Evolutionary conservation across 495 filamentous ascomycete species (phyloP), one percentile per base, ranked within the genome.

Genomic region (Trypethelium eluteriae): DNA sequence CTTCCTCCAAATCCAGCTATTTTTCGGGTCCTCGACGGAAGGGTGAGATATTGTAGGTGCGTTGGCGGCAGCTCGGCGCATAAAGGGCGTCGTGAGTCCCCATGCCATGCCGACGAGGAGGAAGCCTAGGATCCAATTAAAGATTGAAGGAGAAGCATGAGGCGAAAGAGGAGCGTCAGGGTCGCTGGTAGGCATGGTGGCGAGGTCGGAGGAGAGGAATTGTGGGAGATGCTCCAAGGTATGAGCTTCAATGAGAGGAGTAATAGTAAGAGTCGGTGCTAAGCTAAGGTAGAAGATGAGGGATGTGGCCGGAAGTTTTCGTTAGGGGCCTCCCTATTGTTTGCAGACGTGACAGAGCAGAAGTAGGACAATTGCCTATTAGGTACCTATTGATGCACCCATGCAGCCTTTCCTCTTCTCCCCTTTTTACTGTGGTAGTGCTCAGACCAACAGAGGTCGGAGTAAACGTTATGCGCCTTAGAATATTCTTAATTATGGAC

Each of bases 41-140:
- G 82, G 81, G 39, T 86, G 85, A 10, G 81, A 80, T 39, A 84
- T 83, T 11, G 57, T 36, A 5, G 72, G 70, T 35, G 78, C 70
- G 80, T 78, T 2, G 83, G 85, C 12, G 2, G 89, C 88, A 0
- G 88, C 89, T 35, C 81, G 80, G 12, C 89, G 84, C 76, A 92
- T 89, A 78, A 92, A 89, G 68, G 87, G 87, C 10, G 87, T 89
- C 3, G 87, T 90, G 41, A 86, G 81, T 65, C 85, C 85, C 93
- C 94, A 98, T 72, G 92, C 91, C 62, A 92, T 80, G 49, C 92
- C 92, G 69, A 98, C 91, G 69, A 96, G 84, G 67, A 97, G 83
- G 82, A 97, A 97, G 68, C 89, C 90, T 62, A 93, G 81, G 67
- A 91, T 81, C 80, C 89, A 95, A 77, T 88, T 90, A 77, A 93